Percentiles rank a stretch among this genome's conserved stretches.
Conservation (phyloP, 345 rosid genomes). For the Bruguiera gymnorhiza region DNA sequence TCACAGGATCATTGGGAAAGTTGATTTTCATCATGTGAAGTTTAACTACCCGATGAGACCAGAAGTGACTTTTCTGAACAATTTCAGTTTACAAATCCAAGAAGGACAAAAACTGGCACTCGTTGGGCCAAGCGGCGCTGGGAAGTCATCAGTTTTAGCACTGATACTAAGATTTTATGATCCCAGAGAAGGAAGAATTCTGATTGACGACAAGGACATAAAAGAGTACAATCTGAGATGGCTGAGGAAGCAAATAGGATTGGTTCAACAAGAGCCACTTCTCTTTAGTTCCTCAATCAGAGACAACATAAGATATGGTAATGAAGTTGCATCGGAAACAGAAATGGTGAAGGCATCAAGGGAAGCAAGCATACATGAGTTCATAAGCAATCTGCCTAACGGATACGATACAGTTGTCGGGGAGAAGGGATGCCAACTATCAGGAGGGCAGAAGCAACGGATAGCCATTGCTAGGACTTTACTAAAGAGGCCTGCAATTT, state of each 20-base stretch:
- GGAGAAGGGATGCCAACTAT: conserved; percentile 63
- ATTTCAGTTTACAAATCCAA: conserved; percentile 47
- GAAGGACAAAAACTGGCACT: conserved; percentile 47
- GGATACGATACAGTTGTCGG: conserved; percentile 58
- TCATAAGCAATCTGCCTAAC: conserved; percentile 44
- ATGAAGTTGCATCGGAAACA: conserved; percentile 40
- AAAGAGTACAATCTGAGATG: conserved; percentile 38
- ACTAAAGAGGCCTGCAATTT: conserved; percentile 49
- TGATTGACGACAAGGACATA: conserved; percentile 38
- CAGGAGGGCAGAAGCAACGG: conserved; percentile 67
- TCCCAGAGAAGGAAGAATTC: conserved; percentile 36
- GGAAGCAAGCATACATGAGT: conserved; percentile 53
- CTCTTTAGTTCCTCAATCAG: conserved; percentile 48
- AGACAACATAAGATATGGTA: conserved; percentile 48
- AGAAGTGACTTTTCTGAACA: conserved; percentile 47
- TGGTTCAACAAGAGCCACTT: conserved; percentile 59
- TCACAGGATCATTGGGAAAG: conserved; percentile 31
- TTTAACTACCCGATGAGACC: conserved; percentile 57
- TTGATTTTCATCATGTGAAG: conserved; percentile 42
- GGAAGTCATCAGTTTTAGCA: conserved; percentile 61
- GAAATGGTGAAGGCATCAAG: conserved; percentile 47
- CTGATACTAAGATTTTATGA: conserved; percentile 52
- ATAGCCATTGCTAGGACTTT: conserved; percentile 58
- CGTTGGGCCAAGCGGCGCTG: conserved; percentile 65
- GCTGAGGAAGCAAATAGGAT: conserved; percentile 47